These are phyloP conservation scores for Kwoniella botswanensis DNA, from an alignment of 768 basidiomycete genomes.

Conservation along the genomic window DNA sequence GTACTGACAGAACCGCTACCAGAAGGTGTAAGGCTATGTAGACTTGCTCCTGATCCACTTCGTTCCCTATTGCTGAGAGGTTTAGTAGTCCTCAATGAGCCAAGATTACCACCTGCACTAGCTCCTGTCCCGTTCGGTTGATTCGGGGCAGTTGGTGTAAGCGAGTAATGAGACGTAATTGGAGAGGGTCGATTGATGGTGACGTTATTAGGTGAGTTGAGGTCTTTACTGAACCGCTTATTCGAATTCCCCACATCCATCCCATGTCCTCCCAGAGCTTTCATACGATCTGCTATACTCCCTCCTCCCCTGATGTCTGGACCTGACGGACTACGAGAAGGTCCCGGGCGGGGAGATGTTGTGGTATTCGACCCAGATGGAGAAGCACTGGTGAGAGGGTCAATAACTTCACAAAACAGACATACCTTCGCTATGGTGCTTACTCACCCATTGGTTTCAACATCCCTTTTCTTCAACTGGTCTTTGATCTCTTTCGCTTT, in stretches of 20 bases:
- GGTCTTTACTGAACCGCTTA: conserved; percentile 68
- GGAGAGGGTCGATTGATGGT: conserved; percentile 1
- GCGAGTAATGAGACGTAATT: neutral
- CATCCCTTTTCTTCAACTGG: conserved; percentile 60
- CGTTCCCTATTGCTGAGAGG: conserved; percentile 26
- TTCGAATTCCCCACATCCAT: conserved; percentile 64
- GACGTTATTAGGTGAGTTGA: conserved; percentile 42
- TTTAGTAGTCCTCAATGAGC: conserved; percentile 51
- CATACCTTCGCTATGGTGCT: neutral
- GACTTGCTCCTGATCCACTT: conserved; percentile 24
- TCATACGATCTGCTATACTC: conserved; percentile 80
- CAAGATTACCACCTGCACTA: conserved; percentile 20
- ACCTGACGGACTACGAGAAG: conserved; percentile 48
- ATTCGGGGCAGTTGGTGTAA: neutral
- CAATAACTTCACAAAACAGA: neutral
- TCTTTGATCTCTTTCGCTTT: conserved; percentile 63
- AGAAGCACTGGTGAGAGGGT: neutral
- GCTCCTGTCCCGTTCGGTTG: conserved; percentile 1
- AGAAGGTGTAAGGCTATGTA: conserved; percentile 12
- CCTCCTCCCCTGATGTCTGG: conserved; percentile 64
- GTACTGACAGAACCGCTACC: neutral
- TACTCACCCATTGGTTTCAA: conserved; percentile 56
- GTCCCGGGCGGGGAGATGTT: conserved; percentile 24
- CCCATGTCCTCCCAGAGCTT: conserved; percentile 74
- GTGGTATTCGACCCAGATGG: conserved; percentile 24